phyloP scores from a whole-genome alignment of 768 basidiomycete genomes.

The Amanita inopinata region DNA sequence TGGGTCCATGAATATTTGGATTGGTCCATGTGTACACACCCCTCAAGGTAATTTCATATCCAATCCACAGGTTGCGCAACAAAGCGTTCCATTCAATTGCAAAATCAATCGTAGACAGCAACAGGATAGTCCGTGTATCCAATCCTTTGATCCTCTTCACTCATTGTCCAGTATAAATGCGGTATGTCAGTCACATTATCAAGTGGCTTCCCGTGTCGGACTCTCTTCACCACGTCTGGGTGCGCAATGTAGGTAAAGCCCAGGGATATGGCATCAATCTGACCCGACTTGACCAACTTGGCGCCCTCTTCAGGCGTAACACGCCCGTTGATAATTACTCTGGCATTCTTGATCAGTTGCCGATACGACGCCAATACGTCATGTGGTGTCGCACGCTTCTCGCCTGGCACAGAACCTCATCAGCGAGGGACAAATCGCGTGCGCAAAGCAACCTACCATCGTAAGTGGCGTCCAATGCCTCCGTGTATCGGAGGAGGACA shows the following conservation, averaged over 20 bases:
- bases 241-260: constrained; percentile 29
- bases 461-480: constrained; percentile 16
- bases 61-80: too few relatives aligned
- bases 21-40: background rate
- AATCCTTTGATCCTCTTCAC: constrained; percentile 16
- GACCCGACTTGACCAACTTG: constrained; percentile 22
- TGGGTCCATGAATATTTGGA: constrained; percentile 8
- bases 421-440: background rate
- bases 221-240: constrained; percentile 31
- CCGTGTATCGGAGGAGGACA: constrained; percentile 20
- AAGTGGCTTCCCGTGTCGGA: constrained; percentile 24
- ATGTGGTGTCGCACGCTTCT: constrained; percentile 24
- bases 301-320: constrained; percentile 29
- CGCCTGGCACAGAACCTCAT: constrained; percentile 16
- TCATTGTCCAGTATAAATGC: constrained; percentile 20
- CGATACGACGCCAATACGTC: constrained; percentile 31
- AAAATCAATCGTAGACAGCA: constrained; percentile 12
- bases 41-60: background rate
- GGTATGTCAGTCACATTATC: constrained; percentile 22
- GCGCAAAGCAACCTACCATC: constrained; percentile 19
- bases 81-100: background rate
- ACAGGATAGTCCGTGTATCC: constrained; percentile 31
- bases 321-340: constrained; percentile 27
- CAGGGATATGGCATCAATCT: constrained; percentile 27
- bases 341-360: constrained; percentile 25